phyloP scores from a whole-genome alignment of 352 stramenopile genomes.

The Blastocystis sp. region DNA sequence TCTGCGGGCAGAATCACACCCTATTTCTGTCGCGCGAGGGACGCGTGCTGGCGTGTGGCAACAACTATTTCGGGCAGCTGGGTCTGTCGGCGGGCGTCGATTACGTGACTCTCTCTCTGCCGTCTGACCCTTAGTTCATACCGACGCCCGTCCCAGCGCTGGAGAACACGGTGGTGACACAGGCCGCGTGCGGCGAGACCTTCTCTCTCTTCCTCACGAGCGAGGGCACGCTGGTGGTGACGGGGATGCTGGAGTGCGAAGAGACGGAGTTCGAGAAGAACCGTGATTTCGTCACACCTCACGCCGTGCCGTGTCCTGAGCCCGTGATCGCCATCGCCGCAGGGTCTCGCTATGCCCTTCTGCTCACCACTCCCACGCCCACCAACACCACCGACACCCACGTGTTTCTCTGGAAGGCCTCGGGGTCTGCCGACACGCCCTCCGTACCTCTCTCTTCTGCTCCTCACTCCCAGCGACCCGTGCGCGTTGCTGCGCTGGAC shows the following conservation, averaged over 20 bases:
- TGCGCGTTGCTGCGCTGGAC: conserved; percentile 33
- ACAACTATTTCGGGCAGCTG: conserved; percentile 78
- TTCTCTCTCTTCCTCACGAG: conserved; percentile 40
- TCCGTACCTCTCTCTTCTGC: not conserved
- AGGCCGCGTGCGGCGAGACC: conserved; percentile 52
- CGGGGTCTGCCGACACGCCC: not conserved
- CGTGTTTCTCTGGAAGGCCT: conserved; percentile 13
- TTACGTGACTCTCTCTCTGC: not conserved
- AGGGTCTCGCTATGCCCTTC: conserved; percentile 23
- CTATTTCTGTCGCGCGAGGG: conserved; percentile 75
- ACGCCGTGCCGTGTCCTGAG: conserved; percentile 20
- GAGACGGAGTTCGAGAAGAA: conserved; percentile 6
- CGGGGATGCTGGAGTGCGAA: conserved; percentile 5
- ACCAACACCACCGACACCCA: not conserved
- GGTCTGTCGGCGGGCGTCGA: conserved; percentile 73
- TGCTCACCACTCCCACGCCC: not conserved
- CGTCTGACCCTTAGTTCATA: conserved; percentile 10
- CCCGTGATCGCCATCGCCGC: not conserved
- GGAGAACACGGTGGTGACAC: not conserved
- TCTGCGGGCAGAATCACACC: conserved; percentile 77
- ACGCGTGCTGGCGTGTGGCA: conserved; percentile 75
- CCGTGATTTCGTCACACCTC: conserved; percentile 2
- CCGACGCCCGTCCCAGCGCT: not conserved
- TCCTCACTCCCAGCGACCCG: conserved; percentile 62
- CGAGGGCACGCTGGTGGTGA: conserved; percentile 20